phyloP scores from a whole-genome alignment of 2,329 filamentous ascomycete species.

The Trichoderma breve region DNA sequence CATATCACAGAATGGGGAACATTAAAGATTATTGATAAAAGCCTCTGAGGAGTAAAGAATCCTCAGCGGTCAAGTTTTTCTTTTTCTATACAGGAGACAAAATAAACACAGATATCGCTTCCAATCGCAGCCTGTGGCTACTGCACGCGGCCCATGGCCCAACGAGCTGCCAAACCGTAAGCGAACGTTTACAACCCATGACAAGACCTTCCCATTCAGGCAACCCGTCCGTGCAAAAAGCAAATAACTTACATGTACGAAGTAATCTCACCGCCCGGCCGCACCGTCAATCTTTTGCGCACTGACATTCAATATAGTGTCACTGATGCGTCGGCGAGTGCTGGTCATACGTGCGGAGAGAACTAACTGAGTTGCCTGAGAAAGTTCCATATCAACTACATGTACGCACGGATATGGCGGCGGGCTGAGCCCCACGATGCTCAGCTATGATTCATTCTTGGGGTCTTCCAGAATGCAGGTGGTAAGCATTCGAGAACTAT shows the following conservation, averaged over 20 bases:
- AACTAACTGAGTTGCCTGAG: neutral
- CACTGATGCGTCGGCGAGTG: neutral
- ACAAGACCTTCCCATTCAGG: neutral
- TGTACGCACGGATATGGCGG: neutral
- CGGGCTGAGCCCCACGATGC: neutral
- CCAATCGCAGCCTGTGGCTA: neutral
- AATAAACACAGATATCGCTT: neutral
- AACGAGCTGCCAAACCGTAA: neutral
- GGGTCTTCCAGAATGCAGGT: neutral
- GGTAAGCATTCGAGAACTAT: neutral
- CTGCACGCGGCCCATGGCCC: neutral
- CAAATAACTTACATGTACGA: neutral
- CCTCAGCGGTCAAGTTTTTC: neutral
- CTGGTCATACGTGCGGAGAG: neutral
- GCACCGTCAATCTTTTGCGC: neutral
- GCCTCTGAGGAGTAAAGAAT: neutral
- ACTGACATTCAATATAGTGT: neutral
- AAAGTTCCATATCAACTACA: neutral
- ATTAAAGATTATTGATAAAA: neutral
- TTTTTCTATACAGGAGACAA: neutral
- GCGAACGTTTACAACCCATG: neutral
- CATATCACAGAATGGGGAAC: neutral
- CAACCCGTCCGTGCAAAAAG: neutral
- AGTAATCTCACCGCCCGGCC: neutral
- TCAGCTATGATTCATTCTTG: neutral